Evolutionary conservation across 2,329 filamentous ascomycete species (phyloP).

Genomic region (Mariannaea sp.): DNA sequence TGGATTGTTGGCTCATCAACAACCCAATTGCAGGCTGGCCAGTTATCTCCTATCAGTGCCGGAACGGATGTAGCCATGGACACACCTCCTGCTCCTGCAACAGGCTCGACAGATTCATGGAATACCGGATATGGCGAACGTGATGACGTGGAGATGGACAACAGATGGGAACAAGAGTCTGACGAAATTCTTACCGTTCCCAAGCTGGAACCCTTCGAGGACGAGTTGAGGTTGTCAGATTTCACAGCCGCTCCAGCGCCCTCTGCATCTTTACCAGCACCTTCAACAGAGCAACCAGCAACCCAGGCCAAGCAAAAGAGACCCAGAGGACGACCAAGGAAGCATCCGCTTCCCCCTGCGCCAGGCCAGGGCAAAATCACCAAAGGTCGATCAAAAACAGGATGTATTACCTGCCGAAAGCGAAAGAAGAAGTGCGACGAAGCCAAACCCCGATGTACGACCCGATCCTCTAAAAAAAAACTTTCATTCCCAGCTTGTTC

Average conservation of each 20-base stretch:
- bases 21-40: constrained; percentile 49
- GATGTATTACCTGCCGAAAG: constrained; percentile 69
- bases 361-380: constrained; percentile 68
- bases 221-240: constrained; percentile 59
- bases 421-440: constrained; percentile 77
- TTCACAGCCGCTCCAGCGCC: constrained; percentile 50
- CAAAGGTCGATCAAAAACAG: constrained; percentile 75
- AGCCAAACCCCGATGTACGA: constrained; percentile 66
- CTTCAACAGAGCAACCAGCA: constrained; percentile 15
- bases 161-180: constrained; percentile 53
- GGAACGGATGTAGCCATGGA: constrained; percentile 50
- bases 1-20: constrained; percentile 37
- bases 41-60: constrained; percentile 59
- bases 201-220: constrained; percentile 62
- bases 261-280: constrained; percentile 24
- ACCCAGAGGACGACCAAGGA: constrained; percentile 80
- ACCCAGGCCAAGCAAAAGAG: constrained; percentile 58
- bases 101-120: constrained; percentile 54
- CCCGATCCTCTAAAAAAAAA: not conserved
- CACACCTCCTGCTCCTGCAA: constrained; percentile 48
- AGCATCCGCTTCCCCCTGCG: constrained; percentile 70
- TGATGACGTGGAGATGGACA: constrained; percentile 48
- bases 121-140: constrained; percentile 47
- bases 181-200: constrained; percentile 54
- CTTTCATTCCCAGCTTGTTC: not conserved